phyloP scores from a whole-genome alignment of 2,329 filamentous ascomycete species.

The Diaporthe nobilis region DNA sequence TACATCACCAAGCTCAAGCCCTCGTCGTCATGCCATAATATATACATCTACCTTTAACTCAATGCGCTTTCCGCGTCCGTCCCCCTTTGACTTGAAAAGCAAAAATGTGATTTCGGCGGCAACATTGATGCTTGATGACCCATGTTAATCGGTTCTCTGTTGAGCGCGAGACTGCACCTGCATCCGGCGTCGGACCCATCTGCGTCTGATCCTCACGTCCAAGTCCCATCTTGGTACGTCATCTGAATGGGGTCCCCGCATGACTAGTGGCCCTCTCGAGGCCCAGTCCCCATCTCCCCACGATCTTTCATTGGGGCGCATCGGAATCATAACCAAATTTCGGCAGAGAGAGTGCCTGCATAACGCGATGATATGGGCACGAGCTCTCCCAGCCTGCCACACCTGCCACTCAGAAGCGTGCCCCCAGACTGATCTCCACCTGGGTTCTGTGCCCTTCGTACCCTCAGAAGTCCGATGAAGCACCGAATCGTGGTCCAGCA shows the following conservation, averaged over 20 bases:
- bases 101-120: too few relatives aligned
- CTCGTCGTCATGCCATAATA: too few relatives aligned
- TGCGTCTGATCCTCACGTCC: not conserved
- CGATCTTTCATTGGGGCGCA: constrained; percentile 24
- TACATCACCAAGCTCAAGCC: too few relatives aligned
- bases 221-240: not conserved
- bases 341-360: not conserved
- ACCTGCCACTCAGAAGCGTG: not conserved
- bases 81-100: too few relatives aligned
- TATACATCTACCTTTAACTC: too few relatives aligned
- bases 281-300: not conserved
- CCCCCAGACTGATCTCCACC: not conserved
- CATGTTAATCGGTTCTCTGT: not conserved
- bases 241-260: constrained; percentile 19
- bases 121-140: not conserved
- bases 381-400: not conserved
- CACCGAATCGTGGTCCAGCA: not conserved
- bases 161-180: not conserved
- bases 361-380: not conserved
- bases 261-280: constrained; percentile 4
- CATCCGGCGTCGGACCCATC: not conserved
- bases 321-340: not conserved
- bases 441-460: not conserved
- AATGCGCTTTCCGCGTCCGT: too few relatives aligned
- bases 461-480: not conserved